Percentiles rank a stretch among this genome's conserved stretches.
phyloP scores from a whole-genome alignment of 257 asterid genomes.

The Przewalskia tangutica region DNA sequence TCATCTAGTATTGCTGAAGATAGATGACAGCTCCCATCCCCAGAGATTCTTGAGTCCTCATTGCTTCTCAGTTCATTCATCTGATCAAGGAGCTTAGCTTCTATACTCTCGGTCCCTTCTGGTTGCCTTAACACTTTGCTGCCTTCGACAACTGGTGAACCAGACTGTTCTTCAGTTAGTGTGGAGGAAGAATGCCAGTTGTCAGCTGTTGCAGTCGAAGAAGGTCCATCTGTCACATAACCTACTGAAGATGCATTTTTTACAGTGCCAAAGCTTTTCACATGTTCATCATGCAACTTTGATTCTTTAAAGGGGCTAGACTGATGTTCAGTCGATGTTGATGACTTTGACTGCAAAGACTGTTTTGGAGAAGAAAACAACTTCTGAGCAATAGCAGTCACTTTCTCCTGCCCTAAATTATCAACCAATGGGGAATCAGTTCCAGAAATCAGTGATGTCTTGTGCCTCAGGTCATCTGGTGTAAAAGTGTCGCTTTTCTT shows the following conservation, averaged over 20 bases:
- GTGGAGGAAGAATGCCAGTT: slow-evolving; percentile 10
- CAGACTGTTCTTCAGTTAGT: slow-evolving; percentile 12
- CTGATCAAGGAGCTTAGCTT: slow-evolving; percentile 12
- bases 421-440: slow-evolving; percentile 41
- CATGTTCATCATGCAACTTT: slow-evolving; percentile 21
- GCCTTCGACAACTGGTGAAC: slow-evolving; percentile 22
- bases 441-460: slow-evolving; percentile 23
- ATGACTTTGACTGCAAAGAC: slow-evolving; percentile 18
- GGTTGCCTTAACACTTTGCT: slow-evolving; percentile 16
- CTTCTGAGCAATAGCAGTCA: slow-evolving; percentile 17
- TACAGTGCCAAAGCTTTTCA: slow-evolving; percentile 17
- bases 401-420: slow-evolving; percentile 20
- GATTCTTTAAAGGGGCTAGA: slow-evolving; percentile 20
- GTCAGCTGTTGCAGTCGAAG: slow-evolving; percentile 17
- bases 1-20: slow-evolving; percentile 21
- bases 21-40: slow-evolving; percentile 20
- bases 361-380: slow-evolving; percentile 33
- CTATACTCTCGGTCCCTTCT: slow-evolving; percentile 16
- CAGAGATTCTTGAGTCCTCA: slow-evolving; percentile 25
- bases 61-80: slow-evolving; percentile 19
- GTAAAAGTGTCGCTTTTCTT: slow-evolving; percentile 21
- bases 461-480: slow-evolving; percentile 25
- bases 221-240: slow-evolving; percentile 16
- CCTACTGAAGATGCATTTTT: slow-evolving; percentile 20
- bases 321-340: slow-evolving; percentile 26